Evolutionary conservation across 768 basidiomycete genomes (phyloP), one percentile per base, ranked within the genome.

Genomic region (Gautieria morchelliformis): DNA sequence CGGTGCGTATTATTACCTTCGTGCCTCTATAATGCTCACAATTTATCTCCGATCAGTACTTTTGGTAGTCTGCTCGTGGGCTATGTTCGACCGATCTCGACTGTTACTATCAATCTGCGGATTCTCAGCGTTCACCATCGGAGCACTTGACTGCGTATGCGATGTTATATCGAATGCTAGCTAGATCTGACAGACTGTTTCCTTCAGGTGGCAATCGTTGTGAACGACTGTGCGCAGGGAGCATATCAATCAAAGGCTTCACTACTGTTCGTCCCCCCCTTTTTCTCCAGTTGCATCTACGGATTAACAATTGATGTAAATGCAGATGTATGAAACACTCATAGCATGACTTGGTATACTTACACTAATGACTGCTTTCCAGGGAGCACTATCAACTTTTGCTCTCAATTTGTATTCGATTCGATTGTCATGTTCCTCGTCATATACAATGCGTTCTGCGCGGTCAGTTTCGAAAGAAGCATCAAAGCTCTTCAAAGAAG

Each of bases 381-480:
- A 55, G 53, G 53, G 53, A 35, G 45, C 15, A 45, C 42, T 30
- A 17, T 32, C 14, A 55, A 17, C 20, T 27, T 46, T 7, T 45
- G 41, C 12, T 55, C 53, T 17, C 39, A 55, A 30, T 44, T 44
- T 27, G 39, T 24, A 10, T 55, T 55, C 27, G 53, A 55, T 40
- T 44, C 53, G 5, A 19, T 55, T 1, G 53, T 55, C 33, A 55
- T 55, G 53, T 55, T 55, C 33, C 53, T 55, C 27, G 53, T 55
- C 30, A 22, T 55, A 32, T 55, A 55, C 24, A 55, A 55, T 44
- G 53, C 53, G 12, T 55, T 55, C n/a, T 55, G 53, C 24, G 53
- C 53, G 24, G 41, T 55, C 20, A 24, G 30, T 32, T 55, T 55
- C 53, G 53, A 55, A 35, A 22, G 45, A 40, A 55, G 53, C 41